These are phyloP conservation scores for Metschnikowia peoriensis DNA, from an alignment of 805 yeast species.

Conservation along the genomic window DNA sequence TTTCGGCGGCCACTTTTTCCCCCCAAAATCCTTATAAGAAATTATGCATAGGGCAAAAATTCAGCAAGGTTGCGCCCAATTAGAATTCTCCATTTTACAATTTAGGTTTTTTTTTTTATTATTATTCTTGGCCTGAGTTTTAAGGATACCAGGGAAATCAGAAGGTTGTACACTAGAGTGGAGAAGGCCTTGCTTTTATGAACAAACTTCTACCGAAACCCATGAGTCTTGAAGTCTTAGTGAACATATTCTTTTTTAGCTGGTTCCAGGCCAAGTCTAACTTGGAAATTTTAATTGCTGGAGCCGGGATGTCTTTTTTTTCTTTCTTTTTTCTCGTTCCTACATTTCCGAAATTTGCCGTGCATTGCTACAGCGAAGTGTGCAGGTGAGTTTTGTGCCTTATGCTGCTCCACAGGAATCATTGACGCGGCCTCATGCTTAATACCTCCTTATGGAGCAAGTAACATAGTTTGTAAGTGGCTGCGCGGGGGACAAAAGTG, in stretches of 20 bases:
- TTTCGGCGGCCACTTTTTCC: not conserved
- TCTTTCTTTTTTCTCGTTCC: not conserved
- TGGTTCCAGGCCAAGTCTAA: not conserved
- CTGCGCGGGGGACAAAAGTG: slow-evolving; percentile 14
- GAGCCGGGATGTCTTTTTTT: not conserved
- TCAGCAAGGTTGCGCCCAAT: not conserved
- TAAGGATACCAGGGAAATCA: too few relatives aligned
- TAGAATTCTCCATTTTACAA: not conserved
- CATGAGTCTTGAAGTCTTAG: too few relatives aligned
- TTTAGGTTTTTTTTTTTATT: too few relatives aligned
- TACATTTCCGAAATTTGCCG: not conserved
- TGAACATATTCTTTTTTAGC: not conserved
- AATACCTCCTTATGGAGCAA: not conserved
- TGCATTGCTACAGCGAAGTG: slow-evolving; percentile 3
- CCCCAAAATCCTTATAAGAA: not conserved
- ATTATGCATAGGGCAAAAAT: not conserved
- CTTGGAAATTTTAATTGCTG: not conserved
- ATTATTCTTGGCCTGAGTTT: too few relatives aligned
- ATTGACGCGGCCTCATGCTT: not conserved
- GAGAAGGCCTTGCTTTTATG: too few relatives aligned
- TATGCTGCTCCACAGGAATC: not conserved
- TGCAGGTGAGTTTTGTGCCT: not conserved
- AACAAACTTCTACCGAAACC: too few relatives aligned
- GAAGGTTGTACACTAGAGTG: too few relatives aligned
- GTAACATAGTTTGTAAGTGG: slow-evolving; percentile 1